A percentile compares a stretch with the other conserved stretches of the same genome.
Evolutionary conservation across 495 filamentous ascomycete genomes (phyloP).

Genomic region (Jackrogersella multiformis): DNA sequence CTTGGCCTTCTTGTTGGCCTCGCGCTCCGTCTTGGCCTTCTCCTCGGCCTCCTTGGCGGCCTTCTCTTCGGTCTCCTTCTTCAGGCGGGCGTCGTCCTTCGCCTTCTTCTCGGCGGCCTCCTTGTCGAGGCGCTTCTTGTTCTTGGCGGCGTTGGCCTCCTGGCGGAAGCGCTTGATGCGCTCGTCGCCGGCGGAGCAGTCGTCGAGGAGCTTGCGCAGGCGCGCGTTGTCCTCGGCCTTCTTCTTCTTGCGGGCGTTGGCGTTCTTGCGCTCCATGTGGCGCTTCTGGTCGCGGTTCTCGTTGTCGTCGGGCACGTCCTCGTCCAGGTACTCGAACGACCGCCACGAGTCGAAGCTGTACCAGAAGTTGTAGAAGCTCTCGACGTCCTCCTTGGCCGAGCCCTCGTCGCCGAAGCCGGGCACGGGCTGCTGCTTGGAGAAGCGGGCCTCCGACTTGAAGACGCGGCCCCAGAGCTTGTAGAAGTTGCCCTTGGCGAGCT

Average conservation of each 20-base stretch:
- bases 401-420: slow-evolving; percentile 86
- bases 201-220: slow-evolving; percentile 87
- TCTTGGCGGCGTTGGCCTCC: slow-evolving; percentile 88
- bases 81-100: slow-evolving; percentile 78
- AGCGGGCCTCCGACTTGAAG: slow-evolving; percentile 89
- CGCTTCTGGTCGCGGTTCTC: slow-evolving; percentile 99
- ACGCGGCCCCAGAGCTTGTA: slow-evolving; percentile 92
- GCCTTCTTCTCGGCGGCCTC: slow-evolving; percentile 90
- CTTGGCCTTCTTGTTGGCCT: slow-evolving; percentile 93
- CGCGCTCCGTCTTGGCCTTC: slow-evolving; percentile 80
- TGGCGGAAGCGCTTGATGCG: slow-evolving; percentile 97
- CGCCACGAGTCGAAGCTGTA: slow-evolving; percentile 99
- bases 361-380: slow-evolving; percentile 99
- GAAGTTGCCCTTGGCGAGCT: slow-evolving; percentile 82
- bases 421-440: slow-evolving; percentile 89
- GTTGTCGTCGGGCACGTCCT: slow-evolving; percentile 98
- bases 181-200: slow-evolving; percentile 81
- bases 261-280: slow-evolving; percentile 96
- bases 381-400: slow-evolving; percentile 84
- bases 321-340: slow-evolving; percentile 96
- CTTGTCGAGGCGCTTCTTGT: slow-evolving; percentile 89
- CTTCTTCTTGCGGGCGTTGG: slow-evolving; percentile 96
- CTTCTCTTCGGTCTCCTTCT: slow-evolving; percentile 80
- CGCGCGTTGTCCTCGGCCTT: slow-evolving; percentile 97
- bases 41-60: slow-evolving; percentile 84